Evolutionary conservation across 345 rosid species (phyloP).

Genomic region (Pelargonium nanum): DNA sequence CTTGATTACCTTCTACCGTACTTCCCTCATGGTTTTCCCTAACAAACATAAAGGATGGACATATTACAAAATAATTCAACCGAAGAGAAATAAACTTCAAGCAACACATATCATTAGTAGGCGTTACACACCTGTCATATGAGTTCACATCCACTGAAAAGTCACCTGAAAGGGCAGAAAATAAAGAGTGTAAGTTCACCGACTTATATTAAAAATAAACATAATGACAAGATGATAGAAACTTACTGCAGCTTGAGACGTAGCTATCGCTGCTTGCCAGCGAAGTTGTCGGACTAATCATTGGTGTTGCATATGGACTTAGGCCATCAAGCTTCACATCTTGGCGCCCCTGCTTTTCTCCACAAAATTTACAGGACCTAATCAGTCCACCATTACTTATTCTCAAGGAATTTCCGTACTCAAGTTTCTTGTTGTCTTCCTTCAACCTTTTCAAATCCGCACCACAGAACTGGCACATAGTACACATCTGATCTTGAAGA

Average conservation of each 20-base stretch:
- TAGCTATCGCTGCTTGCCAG: slow-evolving; percentile 53
- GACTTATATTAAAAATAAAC: neutral
- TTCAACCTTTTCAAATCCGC: slow-evolving; percentile 15
- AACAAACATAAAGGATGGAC: slow-evolving; percentile 6
- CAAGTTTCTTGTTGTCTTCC: slow-evolving; percentile 23
- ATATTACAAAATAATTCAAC: neutral
- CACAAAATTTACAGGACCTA: slow-evolving; percentile 41
- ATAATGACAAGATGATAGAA: slow-evolving; percentile 2
- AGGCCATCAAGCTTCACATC: slow-evolving; percentile 15
- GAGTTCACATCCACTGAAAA: slow-evolving; percentile 57
- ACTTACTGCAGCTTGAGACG: slow-evolving; percentile 55
- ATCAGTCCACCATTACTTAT: slow-evolving; percentile 19
- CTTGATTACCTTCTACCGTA: slow-evolving; percentile 25
- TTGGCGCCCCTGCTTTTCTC: slow-evolving; percentile 31
- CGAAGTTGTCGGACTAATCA: slow-evolving; percentile 52
- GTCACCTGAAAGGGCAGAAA: slow-evolving; percentile 42
- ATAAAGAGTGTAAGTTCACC: slow-evolving; percentile 1
- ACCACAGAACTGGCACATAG: slow-evolving; percentile 43
- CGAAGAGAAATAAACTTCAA: slow-evolving; percentile 2
- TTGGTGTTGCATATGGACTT: slow-evolving; percentile 24
- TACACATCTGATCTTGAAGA: slow-evolving; percentile 22
- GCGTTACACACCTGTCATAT: slow-evolving; percentile 32
- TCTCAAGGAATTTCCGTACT: slow-evolving; percentile 19
- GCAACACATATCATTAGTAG: neutral
- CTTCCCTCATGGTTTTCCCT: slow-evolving; percentile 53